Evolutionary conservation across 495 filamentous ascomycete species (phyloP), one percentile per base, ranked within the genome.

Genomic region (Penicillium soppii): DNA sequence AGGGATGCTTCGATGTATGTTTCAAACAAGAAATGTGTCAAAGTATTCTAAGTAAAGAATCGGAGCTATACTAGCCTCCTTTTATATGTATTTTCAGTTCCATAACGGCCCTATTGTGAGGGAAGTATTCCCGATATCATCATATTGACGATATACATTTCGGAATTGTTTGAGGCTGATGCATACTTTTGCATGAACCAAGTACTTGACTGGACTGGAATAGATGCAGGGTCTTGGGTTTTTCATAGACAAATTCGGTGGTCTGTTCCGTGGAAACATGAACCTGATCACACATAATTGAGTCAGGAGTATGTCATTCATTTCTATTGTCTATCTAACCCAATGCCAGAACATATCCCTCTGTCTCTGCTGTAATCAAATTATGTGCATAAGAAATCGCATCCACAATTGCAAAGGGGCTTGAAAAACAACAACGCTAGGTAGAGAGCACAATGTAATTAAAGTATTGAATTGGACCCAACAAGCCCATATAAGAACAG

Each of bases 391-490:
- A 27, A 17, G 12, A 13, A 23, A 35, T 7, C 20, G 38, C 33
- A 54, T 44, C 52, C 55, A 56, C 49, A 62, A 53, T 50, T 40
- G 50, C 55, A 46, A n/a, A 37, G 39, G 44, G 47, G 50, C 47
- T 50, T 40, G 41, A 57, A 62, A 47, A 54, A 54, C 51, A 52
- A 52, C 35, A 57, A 59, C 56, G 53, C 59, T 53, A 46, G 50
- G 57, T 62, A 55, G 50, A 46, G 46, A 57, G 50, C 59, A 62
- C 32, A 50, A 48, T 56, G 32, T 25, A 41, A 66, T 63, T 66
- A 63, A 60, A 63, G 59, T 51, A 63, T 60, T 66, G 63, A 58
- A 45, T 45, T 50, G 59, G 60, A 55, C 62, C 26, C 26, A 53
- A 35, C 37, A 56, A 63, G 59, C 53, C 62, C 56, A 44, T 44